A percentile compares a stretch with the other conserved stretches of the same genome.
Evolutionary conservation across 257 asterid species (phyloP).

Genomic region (Solanum habrochaites): DNA sequence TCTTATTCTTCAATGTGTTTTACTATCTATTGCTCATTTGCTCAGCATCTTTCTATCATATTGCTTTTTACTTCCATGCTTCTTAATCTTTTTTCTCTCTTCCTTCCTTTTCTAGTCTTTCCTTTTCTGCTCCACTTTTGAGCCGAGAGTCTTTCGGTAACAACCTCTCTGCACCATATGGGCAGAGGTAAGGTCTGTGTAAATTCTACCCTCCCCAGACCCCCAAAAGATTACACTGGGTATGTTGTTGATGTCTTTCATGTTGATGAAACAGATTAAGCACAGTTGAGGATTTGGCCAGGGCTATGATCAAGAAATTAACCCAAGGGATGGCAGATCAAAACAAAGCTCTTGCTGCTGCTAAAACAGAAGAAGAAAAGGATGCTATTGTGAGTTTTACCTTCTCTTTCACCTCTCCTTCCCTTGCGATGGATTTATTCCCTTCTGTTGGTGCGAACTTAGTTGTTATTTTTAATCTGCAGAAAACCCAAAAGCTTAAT

Average conservation of each 20-base stretch:
- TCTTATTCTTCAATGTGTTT: too few species aligned
- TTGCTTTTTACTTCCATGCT: not conserved
- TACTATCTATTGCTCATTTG: too few species aligned
- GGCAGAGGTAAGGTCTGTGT: not conserved
- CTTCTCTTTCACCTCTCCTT: not conserved
- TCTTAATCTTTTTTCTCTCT: not conserved
- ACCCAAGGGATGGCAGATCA: slow-evolving; percentile 93
- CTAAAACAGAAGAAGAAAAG: slow-evolving; percentile 79
- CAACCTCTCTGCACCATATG: not conserved
- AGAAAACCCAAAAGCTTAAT: slow-evolving; percentile 82
- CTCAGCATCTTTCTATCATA: not conserved
- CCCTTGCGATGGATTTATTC: not conserved
- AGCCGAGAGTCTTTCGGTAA: not conserved
- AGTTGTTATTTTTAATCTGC: slow-evolving; percentile 15
- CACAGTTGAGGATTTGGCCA: slow-evolving; percentile 68
- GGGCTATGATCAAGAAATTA: slow-evolving; percentile 76
- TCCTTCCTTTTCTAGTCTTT: not conserved
- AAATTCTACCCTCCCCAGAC: not conserved
- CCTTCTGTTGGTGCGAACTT: not conserved
- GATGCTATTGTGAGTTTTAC: slow-evolving; percentile 53
- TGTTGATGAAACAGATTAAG: slow-evolving; percentile 53
- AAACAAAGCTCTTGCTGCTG: slow-evolving; percentile 78
- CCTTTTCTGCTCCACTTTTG: not conserved
- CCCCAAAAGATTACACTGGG: not conserved
- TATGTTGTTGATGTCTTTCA: not conserved